Evolutionary conservation across 768 basidiomycete species (phyloP).

Genomic region (Lactarius pseudohatsudake): DNA sequence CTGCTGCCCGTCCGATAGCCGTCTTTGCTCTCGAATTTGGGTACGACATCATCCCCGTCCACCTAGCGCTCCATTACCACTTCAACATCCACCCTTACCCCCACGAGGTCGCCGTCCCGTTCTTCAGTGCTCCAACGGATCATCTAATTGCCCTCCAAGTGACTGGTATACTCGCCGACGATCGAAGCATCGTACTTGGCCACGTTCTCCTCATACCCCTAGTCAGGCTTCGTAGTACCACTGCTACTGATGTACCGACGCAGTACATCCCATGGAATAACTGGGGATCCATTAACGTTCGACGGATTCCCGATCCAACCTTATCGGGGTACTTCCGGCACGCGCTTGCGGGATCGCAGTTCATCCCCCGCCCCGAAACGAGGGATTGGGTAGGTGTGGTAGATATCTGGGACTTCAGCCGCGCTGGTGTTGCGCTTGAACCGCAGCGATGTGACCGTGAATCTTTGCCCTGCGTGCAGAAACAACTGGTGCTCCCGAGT

Average conservation of each 20-base stretch:
- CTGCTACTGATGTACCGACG: not conserved
- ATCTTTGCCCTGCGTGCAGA: not conserved
- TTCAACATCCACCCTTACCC: slow-evolving; percentile 11
- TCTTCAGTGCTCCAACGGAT: slow-evolving; percentile 5
- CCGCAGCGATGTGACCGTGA: not conserved
- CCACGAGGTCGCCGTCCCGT: slow-evolving; percentile 10
- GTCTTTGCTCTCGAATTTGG: slow-evolving; percentile 13
- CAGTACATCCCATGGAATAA: slow-evolving; percentile 14
- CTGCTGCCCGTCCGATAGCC: not conserved
- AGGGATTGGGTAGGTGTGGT: not conserved
- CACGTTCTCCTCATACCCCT: slow-evolving; percentile 16
- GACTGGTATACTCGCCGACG: not conserved
- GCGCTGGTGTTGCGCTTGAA: not conserved
- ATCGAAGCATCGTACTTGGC: not conserved
- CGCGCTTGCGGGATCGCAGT: slow-evolving; percentile 12
- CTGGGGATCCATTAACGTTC: slow-evolving; percentile 5
- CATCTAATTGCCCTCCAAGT: slow-evolving; percentile 13
- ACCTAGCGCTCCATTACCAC: not conserved
- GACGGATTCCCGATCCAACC: not conserved
- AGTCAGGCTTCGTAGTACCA: not conserved
- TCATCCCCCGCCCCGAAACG: not conserved
- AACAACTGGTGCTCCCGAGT: not conserved
- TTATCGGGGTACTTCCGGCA: not conserved
- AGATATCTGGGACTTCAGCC: slow-evolving; percentile 10
- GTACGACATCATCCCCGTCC: not conserved